These are phyloP conservation scores for Calonectria pteridis DNA, from an alignment of 2,329 filamentous ascomycete genomes.

Conservation along the genomic window DNA sequence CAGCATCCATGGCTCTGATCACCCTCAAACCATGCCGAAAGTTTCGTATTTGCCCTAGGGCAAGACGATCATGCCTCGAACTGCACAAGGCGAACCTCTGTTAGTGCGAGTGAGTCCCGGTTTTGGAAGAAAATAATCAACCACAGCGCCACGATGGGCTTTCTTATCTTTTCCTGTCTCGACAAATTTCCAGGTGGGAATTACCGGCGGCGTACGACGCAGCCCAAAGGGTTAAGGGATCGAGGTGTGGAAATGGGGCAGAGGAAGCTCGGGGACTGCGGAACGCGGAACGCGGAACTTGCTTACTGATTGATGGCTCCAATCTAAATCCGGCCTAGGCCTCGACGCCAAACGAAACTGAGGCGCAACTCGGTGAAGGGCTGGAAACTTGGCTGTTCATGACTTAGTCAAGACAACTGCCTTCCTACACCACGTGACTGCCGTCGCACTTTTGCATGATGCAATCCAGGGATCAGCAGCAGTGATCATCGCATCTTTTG, in stretches of 20 bases:
- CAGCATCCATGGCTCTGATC: constrained; percentile 1
- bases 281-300: not conserved
- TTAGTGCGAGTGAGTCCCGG: not conserved
- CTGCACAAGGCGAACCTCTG: not conserved
- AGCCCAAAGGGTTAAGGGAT: not conserved
- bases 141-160: not conserved
- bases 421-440: not conserved
- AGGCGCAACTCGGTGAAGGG: not conserved
- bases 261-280: not conserved
- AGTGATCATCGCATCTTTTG: not conserved
- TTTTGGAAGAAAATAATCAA: not conserved
- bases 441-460: not conserved
- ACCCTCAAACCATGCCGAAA: not conserved
- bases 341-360: not conserved
- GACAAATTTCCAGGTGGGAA: not conserved
- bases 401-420: not conserved
- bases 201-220: not conserved
- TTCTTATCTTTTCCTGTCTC: not conserved
- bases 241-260: not conserved
- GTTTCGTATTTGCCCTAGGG: not conserved
- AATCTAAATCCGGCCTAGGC: not conserved
- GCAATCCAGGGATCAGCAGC: not conserved
- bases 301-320: not conserved
- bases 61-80: not conserved
- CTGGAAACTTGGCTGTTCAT: not conserved